Conservation (phyloP, 2,329 filamentous ascomycete species). For the Colletotrichum camelliae region DNA sequence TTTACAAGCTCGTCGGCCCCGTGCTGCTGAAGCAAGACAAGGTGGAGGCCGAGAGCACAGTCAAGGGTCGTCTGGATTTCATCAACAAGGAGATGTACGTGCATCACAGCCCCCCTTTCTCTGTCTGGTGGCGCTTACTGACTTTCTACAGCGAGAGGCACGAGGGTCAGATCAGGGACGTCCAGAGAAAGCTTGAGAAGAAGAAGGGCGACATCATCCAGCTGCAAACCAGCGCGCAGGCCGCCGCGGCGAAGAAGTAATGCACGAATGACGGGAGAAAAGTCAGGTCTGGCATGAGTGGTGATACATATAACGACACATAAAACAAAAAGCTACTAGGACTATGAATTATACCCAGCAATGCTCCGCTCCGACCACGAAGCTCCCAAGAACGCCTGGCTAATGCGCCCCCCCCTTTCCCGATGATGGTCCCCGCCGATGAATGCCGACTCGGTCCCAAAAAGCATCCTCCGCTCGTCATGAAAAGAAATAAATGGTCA, state of each 20-base stretch:
- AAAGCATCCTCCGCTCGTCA: neutral
- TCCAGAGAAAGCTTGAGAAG: slow-evolving; percentile 61
- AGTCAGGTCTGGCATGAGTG: slow-evolving; percentile 10
- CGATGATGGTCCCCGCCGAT: neutral
- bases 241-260: slow-evolving; percentile 33
- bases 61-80: slow-evolving; percentile 89
- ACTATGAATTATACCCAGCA: slow-evolving; percentile 21
- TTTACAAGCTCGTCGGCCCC: slow-evolving; percentile 95
- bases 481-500: neutral
- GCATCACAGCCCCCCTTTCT: neutral
- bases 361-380: slow-evolving; percentile 16
- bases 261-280: neutral
- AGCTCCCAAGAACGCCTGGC: slow-evolving; percentile 12
- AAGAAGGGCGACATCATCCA: slow-evolving; percentile 67
- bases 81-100: slow-evolving; percentile 92
- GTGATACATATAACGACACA: slow-evolving; percentile 14
- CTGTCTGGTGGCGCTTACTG: neutral
- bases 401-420: slow-evolving; percentile 1
- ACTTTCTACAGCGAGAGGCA: slow-evolving; percentile 36
- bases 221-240: slow-evolving; percentile 55
- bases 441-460: neutral
- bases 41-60: slow-evolving; percentile 85
- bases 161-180: slow-evolving; percentile 60
- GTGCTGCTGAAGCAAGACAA: slow-evolving; percentile 95
- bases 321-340: slow-evolving; percentile 3